These are phyloP conservation scores for Sporothrix mexicana DNA, from an alignment of 2,329 filamentous ascomycete species.

Conservation along the genomic window DNA sequence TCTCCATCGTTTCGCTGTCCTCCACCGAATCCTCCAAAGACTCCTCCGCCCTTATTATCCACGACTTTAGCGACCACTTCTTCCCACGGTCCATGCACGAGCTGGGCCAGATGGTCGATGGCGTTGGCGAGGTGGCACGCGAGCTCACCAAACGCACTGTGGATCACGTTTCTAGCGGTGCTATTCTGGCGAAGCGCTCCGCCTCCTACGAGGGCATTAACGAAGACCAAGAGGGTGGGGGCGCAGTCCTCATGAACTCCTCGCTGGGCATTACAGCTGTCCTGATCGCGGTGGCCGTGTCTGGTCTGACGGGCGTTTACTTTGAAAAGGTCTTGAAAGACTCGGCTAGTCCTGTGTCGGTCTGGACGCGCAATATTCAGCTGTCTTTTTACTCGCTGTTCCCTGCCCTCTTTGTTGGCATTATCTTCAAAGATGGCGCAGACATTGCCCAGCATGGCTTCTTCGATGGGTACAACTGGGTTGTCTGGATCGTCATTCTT, in stretches of 20 bases:
- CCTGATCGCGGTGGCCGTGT: conserved; percentile 76
- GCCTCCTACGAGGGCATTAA: conserved; percentile 91
- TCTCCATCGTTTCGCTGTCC: conserved; percentile 84
- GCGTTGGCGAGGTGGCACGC: conserved; percentile 55
- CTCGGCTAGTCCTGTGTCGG: conserved; percentile 72
- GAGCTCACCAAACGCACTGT: conserved; percentile 59
- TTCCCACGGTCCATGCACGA: conserved; percentile 82
- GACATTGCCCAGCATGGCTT: conserved; percentile 85
- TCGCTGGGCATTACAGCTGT: conserved; percentile 81
- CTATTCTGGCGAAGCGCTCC: conserved; percentile 68
- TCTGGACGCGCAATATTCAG: conserved; percentile 96
- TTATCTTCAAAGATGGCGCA: conserved; percentile 84
- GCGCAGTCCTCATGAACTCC: conserved; percentile 69
- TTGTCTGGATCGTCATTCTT: conserved; percentile 84
- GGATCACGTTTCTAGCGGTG: conserved; percentile 44
- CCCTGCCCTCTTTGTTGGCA: conserved; percentile 83
- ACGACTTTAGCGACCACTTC: conserved; percentile 69
- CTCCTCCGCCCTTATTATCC: conserved; percentile 59
- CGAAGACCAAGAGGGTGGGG: conserved; percentile 57
- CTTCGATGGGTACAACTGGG: conserved; percentile 91
- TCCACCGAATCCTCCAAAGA: conserved; percentile 58
- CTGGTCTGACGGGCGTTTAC: conserved; percentile 83
- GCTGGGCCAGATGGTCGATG: conserved; percentile 67
- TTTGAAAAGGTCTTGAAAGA: conserved; percentile 94
- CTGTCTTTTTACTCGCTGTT: conserved; percentile 93